Base-by-base conservation (phyloP, 352 stramenopile species). In the Globisporangium parvum region DNA sequence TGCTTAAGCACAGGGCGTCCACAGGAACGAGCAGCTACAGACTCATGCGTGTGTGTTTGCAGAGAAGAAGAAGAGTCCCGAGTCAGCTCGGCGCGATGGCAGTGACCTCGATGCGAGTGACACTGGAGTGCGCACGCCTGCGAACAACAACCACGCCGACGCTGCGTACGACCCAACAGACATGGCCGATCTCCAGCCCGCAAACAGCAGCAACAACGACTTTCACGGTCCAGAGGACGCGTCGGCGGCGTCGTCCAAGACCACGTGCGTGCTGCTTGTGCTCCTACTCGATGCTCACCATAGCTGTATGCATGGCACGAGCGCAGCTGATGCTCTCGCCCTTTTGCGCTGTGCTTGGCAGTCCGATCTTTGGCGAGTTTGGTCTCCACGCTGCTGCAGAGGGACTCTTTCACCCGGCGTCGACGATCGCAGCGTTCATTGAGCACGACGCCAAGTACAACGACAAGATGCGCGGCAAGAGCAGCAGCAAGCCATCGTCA, bases 401-500 rank as follows among this genome's bases (percentile, higher is more conserved):
- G 12, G 82, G 83, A 0, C 62, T 90, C 6, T 93, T 91, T 51
- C 83, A 93, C 48, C 83, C 83, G 6, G 83, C 78, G 8, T 91
- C 80, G 3, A 67, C 73, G 18, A 84, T 93, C 21, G 75, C 87
- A 41, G 83, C 83, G 12, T 93, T 93, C 50, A 72, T 80, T 10
- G 80, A 90, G 57, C 77, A 91, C 55, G 80, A 91, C 54, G 72
- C 72, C n/a, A 85, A 85, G 58, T 91, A 85, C 56, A 60, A 48
- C 20, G 28, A 1, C 42, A 24, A 48, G 6, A 51, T 45, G 28
- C 39, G 41, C 8, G 57, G 23, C 26, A 53, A 50, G 24, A 37
- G 41, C 14, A 47, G 28, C n/a, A 65, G 31, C 47, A 56, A 52
- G 9, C 57, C 51, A 0, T 44, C 48, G n/a, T 68, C 62, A 17